Evolutionary conservation across 805 yeast species (phyloP), one percentile per base, ranked within the genome.

Genomic region (Suhomyces sp.): DNA sequence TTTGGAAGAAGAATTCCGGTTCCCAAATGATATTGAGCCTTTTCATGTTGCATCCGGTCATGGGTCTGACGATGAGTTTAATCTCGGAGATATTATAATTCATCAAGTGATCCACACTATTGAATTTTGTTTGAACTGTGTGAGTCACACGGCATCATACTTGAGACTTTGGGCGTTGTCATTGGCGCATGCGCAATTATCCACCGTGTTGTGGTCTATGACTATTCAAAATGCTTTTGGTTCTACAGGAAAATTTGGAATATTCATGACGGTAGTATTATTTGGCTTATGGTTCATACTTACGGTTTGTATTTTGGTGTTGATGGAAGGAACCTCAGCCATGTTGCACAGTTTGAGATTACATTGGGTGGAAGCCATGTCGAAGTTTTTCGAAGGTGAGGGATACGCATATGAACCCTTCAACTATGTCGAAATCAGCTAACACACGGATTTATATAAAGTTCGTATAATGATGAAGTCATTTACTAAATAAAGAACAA

Each of bases 311-410:
- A 88, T 93, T 50, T 73, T 93, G 54, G 98, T 93, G 10, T 69
- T 85, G 35, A 93, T 93, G 99, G 99, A 93, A 65, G 99, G 98
- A 40, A 93, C 99, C 0, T 88, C 97, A 17, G 98, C 98, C 22
- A 93, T 93, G 98, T 76, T 93, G 56, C 99, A 93, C 65, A 84
- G 97, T n/a, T 75, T 93, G 56, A 86, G 99, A 72, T 76, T 93
- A 56, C 98, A 93, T 61, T 93, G 99, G 99, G 98, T 93, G 44
- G 99, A 93, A 68, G 83, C 96, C 18, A 93, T 93, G 99, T 88
- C 96, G 43, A 93, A 93, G 69, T 95, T 83, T 67, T 93, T 90
- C 54, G 93, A 85, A 56, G 99, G 99, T 59, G 98, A 91, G 61
- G 99, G 99, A 42, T 72, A 79, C 47, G 79, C 90, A 5, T 93